Evolutionary conservation across 805 yeast genomes (phyloP), one percentile per base, ranked within the genome.

Genomic region (Ogataea trehalophila): DNA sequence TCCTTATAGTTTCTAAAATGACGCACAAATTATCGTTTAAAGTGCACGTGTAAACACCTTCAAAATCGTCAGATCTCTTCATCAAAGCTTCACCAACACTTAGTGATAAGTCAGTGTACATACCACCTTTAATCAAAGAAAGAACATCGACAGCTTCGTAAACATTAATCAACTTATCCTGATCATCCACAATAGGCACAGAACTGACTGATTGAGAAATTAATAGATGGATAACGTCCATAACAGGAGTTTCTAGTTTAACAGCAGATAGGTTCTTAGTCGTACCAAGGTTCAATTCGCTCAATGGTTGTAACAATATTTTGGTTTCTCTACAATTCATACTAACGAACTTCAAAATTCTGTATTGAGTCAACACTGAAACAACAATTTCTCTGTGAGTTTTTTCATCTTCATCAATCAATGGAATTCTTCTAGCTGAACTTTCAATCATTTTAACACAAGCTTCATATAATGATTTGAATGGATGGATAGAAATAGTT

Each of bases 41-140:
- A 0, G 97, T 88, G 68, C 99, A 94, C 0, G 98, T 94, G 68
- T 90, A 88, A 14, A 94, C 98, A 49, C 99, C 99, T 67, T 94
- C 98, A 59, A 92, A 94, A 63, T 94, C 97, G 57, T 91, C 97
- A 4, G 96, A 83, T 62, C 96, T 75, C 67, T 96, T 81, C 81
- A 94, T 80, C 45, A 94, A 72, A 0, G 98, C 98, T 66, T 94
- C 97, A 3, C 99, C 99, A 4, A 94, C 97, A 49, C 92, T 84
- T 56, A 94, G 72, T 37, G 90, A 85, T 51, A 92, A 72, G 66
- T 94, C 98, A 35, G 90, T 85, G 61, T 92, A 90, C 62, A 90
- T 83, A 5, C 97, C 97, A 37, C 97, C 96, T 67, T 91, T 92
- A 49, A 94, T 89, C 56, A 94, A 73, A 0, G 96, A 87, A 56